Conservation (phyloP, 2,329 filamentous ascomycete species). For the Beauveria scarabaeidicola region DNA sequence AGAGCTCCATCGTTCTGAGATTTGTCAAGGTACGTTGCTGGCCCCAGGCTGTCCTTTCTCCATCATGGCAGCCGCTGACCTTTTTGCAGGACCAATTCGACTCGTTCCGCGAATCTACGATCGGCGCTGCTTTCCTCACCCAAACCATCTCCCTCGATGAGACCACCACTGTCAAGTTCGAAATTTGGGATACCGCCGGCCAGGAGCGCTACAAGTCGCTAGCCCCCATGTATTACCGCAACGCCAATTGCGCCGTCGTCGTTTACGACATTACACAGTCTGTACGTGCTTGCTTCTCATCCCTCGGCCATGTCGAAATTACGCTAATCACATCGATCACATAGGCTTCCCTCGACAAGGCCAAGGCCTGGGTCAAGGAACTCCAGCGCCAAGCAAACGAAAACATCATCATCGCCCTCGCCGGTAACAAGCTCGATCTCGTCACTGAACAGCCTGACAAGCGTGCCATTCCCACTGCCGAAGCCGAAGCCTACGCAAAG, state of each 20-base stretch:
- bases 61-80: conserved; percentile 14
- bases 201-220: conserved; percentile 99
- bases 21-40: conserved; percentile 76
- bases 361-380: conserved; percentile 98
- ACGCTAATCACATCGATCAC: conserved; percentile 13
- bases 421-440: conserved; percentile 95
- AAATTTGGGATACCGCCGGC: conserved; percentile 98
- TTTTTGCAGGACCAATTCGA: conserved; percentile 86
- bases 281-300: conserved; percentile 46
- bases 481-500: conserved; percentile 89
- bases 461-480: conserved; percentile 78
- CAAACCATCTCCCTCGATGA: conserved; percentile 98
- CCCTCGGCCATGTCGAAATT: not conserved
- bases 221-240: conserved; percentile 98
- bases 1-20: conserved; percentile 96
- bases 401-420: conserved; percentile 97
- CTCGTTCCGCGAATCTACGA: conserved; percentile 91
- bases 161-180: conserved; percentile 97
- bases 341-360: conserved; percentile 94
- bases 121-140: conserved; percentile 96
- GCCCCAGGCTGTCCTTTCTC: not conserved
- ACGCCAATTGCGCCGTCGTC: conserved; percentile 97
- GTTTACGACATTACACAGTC: conserved; percentile 99
- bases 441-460: conserved; percentile 93
- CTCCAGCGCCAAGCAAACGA: conserved; percentile 98